Percentiles rank a stretch among this genome's conserved stretches.
phyloP scores from a whole-genome alignment of 805 yeast species.

The Monosporozyma aerobia region DNA sequence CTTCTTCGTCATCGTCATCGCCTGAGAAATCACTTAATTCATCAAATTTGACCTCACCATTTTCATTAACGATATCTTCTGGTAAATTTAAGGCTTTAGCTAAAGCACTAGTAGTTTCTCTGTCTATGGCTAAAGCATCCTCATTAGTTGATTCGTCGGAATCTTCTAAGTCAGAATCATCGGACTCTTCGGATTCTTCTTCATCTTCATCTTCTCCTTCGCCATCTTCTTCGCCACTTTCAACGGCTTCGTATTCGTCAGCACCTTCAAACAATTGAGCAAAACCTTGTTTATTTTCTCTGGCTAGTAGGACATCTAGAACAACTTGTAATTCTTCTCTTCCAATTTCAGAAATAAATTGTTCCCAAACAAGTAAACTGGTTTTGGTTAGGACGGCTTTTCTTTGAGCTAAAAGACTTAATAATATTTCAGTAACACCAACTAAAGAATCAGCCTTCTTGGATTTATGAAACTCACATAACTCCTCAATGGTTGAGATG shows the following conservation, averaged over 20 bases:
- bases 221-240: slow-evolving; percentile 34
- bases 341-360: slow-evolving; percentile 40
- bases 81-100: slow-evolving; percentile 69
- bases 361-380: slow-evolving; percentile 48
- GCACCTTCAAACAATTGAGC: slow-evolving; percentile 61
- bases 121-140: slow-evolving; percentile 35
- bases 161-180: slow-evolving; percentile 10
- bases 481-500: slow-evolving; percentile 61
- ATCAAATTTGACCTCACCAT: slow-evolving; percentile 38
- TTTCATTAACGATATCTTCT: slow-evolving; percentile 34
- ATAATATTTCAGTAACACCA: slow-evolving; percentile 48
- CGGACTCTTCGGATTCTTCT: slow-evolving; percentile 14
- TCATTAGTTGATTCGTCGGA: slow-evolving; percentile 26
- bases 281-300: slow-evolving; percentile 79
- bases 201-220: slow-evolving; percentile 26
- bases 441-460: slow-evolving; percentile 33
- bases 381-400: slow-evolving; percentile 50
- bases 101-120: slow-evolving; percentile 50
- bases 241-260: slow-evolving; percentile 38
- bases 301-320: slow-evolving; percentile 48
- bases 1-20: slow-evolving; percentile 43
- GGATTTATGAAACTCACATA: slow-evolving; percentile 35
- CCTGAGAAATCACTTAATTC: slow-evolving; percentile 38
- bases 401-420: slow-evolving; percentile 49
- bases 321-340: slow-evolving; percentile 39